These are phyloP conservation scores for Penicillium salamii DNA, from an alignment of 495 filamentous ascomycete genomes.

Conservation along the genomic window DNA sequence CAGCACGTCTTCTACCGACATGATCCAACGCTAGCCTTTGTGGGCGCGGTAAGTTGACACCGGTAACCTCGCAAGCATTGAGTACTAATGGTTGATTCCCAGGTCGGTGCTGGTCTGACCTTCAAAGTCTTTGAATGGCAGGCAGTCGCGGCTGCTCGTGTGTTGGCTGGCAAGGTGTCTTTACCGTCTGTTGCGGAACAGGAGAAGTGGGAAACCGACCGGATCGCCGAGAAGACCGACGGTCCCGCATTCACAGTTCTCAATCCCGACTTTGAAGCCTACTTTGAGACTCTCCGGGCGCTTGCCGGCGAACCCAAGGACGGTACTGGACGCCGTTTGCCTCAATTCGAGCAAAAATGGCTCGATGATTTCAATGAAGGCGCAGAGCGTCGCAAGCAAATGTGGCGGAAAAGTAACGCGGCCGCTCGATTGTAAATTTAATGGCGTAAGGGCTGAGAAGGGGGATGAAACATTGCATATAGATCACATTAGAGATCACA, in stretches of 20 bases:
- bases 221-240: constrained; percentile 49
- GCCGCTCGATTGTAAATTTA: constrained; percentile 17
- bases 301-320: constrained; percentile 45
- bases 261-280: constrained; percentile 52
- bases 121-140: constrained; percentile 63
- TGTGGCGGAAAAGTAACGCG: constrained; percentile 46
- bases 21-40: constrained; percentile 36
- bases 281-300: constrained; percentile 49
- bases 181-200: constrained; percentile 44
- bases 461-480: background rate
- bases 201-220: constrained; percentile 49
- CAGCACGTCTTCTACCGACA: constrained; percentile 52
- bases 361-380: constrained; percentile 46
- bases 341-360: constrained; percentile 48
- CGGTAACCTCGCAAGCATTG: no score
- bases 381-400: constrained; percentile 45
- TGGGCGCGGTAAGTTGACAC: constrained; percentile 41
- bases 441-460: background rate
- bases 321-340: constrained; percentile 40
- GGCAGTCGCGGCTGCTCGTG: constrained; percentile 54
- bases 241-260: constrained; percentile 47
- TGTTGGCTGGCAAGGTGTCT: constrained; percentile 48
- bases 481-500: constrained; percentile 2
- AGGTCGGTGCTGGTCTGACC: constrained; percentile 55
- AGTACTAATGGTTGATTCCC: constrained; percentile 30